A percentile compares a stretch with the other conserved stretches of the same genome.
These are phyloP conservation scores for Chlamydomonas asymmetrica DNA, from an alignment of 139 green algal species.

Conservation along the genomic window DNA sequence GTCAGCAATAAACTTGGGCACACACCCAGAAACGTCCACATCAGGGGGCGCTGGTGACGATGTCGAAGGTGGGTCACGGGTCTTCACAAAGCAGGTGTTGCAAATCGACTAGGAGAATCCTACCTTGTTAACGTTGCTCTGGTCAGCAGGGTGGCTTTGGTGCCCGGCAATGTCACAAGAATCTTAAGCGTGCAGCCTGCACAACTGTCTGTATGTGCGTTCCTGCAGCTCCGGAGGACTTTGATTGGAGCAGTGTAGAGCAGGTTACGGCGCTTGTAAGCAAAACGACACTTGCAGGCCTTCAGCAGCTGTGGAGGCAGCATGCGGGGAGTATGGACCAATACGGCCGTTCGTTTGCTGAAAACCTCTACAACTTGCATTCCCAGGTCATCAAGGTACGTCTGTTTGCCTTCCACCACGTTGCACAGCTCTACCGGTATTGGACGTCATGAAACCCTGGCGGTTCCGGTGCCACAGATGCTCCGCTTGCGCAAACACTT, in stretches of 20 bases:
- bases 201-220: neutral
- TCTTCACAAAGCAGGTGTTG: no score
- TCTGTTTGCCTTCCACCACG: neutral
- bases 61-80: no score
- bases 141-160: no score
- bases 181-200: no score
- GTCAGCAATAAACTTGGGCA: no score
- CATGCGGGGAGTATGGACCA: constrained; percentile 41
- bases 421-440: neutral
- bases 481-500: no score
- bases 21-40: no score
- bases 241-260: constrained; percentile 41
- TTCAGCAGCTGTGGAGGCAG: constrained; percentile 45
- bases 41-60: no score
- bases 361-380: constrained; percentile 23
- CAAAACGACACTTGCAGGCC: constrained; percentile 35
- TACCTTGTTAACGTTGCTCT: no score
- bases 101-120: no score
- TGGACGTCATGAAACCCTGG: neutral
- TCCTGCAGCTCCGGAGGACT: constrained; percentile 9
- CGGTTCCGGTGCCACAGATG: neutral
- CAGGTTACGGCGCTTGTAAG: constrained; percentile 41
- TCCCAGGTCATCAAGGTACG: constrained; percentile 23
- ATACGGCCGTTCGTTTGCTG: constrained; percentile 32
- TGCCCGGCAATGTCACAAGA: no score